These are phyloP conservation scores for Clavaria fumosa DNA, from an alignment of 768 basidiomycete species.

Conservation along the genomic window DNA sequence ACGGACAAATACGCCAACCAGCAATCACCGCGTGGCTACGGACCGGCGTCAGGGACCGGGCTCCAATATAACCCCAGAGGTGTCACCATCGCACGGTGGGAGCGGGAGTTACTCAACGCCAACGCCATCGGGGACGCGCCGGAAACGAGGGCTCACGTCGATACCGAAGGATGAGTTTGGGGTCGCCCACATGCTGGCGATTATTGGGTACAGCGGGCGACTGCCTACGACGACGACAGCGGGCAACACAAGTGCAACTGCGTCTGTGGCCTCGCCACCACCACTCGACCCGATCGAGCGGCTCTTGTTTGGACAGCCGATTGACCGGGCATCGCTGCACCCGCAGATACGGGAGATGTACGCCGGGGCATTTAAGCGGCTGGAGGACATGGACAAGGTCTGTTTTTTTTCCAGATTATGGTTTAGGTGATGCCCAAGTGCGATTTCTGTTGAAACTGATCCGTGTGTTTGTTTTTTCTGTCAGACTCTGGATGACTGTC, in stretches of 20 bases:
- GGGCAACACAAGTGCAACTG: no score
- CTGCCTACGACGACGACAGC: slow-evolving; percentile 20
- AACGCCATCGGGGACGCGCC: slow-evolving; percentile 18
- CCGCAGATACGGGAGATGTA: slow-evolving; percentile 61
- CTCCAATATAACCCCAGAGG: slow-evolving; percentile 19
- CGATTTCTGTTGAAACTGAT: not conserved
- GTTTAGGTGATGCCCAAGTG: not conserved
- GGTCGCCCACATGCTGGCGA: slow-evolving; percentile 69
- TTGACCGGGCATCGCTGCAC: slow-evolving; percentile 51
- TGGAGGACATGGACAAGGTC: slow-evolving; percentile 75
- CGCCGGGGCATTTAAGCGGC: slow-evolving; percentile 47
- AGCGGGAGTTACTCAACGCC: slow-evolving; percentile 13
- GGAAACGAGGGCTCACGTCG: slow-evolving; percentile 29
- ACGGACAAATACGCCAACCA: not conserved
- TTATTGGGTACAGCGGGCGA: slow-evolving; percentile 59
- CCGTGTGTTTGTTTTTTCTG: no score
- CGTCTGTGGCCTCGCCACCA: no score
- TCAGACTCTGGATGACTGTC: slow-evolving; percentile 3
- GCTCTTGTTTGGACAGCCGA: slow-evolving; percentile 49
- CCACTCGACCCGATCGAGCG: slow-evolving; percentile 52
- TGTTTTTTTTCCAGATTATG: slow-evolving; percentile 6
- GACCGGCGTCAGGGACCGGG: slow-evolving; percentile 1
- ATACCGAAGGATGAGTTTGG: slow-evolving; percentile 79
- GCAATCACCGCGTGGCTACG: not conserved
- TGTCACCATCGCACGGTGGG: slow-evolving; percentile 9